Conservation (phyloP, 305 asterid genomes). For the Lippia alba region DNA sequence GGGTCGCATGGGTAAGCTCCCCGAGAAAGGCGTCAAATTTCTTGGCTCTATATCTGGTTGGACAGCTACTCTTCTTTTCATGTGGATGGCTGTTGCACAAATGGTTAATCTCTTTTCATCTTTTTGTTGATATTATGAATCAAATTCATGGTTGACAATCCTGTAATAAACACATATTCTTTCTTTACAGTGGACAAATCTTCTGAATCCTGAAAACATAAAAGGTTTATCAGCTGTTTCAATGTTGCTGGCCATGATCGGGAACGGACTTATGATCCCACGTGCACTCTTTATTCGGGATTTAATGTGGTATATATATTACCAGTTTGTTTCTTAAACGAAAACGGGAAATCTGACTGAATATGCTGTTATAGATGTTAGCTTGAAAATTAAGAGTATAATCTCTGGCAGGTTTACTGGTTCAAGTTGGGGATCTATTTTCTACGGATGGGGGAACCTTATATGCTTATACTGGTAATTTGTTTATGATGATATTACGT, state of each 20-base stretch:
- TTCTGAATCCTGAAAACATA: slow-evolving; percentile 87
- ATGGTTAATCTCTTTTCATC: slow-evolving; percentile 46
- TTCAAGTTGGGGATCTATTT: slow-evolving; percentile 75
- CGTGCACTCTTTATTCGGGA: slow-evolving; percentile 93
- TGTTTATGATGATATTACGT: background rate
- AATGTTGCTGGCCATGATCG: slow-evolving; percentile 93
- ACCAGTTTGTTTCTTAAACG: background rate
- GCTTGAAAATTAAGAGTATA: background rate
- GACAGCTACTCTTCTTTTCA: slow-evolving; percentile 95
- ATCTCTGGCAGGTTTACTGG: slow-evolving; percentile 73
- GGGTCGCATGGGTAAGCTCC: slow-evolving; percentile 76
- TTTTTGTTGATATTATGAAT: slow-evolving; percentile 12
- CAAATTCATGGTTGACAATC: slow-evolving; percentile 3
- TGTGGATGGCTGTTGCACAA: slow-evolving; percentile 96
- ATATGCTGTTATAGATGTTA: background rate
- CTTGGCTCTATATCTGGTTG: slow-evolving; percentile 76
- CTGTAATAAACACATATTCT: slow-evolving; percentile 31
- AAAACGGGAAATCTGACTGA: slow-evolving; percentile 4
- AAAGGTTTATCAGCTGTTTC: slow-evolving; percentile 88
- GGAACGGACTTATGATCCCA: slow-evolving; percentile 94
- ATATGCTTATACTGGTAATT: slow-evolving; percentile 76
- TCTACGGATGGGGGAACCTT: slow-evolving; percentile 98
- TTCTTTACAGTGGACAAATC: slow-evolving; percentile 79
- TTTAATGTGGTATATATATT: slow-evolving; percentile 79
- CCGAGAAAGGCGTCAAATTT: slow-evolving; percentile 63